These are phyloP conservation scores for Penicillium silybi DNA, from an alignment of 495 filamentous ascomycete genomes.

Conservation along the genomic window DNA sequence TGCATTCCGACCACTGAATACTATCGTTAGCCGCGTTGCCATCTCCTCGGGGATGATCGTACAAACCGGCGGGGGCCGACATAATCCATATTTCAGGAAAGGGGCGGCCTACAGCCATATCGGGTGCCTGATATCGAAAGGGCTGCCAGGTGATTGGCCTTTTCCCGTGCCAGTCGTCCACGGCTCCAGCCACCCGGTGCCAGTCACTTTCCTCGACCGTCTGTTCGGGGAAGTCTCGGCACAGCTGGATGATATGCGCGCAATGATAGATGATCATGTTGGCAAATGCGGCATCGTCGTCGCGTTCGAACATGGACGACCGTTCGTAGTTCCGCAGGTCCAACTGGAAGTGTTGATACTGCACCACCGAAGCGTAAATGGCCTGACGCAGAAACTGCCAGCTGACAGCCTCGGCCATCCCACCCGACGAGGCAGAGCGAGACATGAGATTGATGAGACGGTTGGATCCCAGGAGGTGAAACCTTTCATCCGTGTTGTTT, in stretches of 20 bases:
- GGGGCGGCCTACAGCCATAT: conserved; percentile 21
- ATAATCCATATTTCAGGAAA: conserved; percentile 42
- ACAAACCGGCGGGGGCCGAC: conserved; percentile 33
- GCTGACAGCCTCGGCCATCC: conserved; percentile 38
- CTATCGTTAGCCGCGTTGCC: not conserved
- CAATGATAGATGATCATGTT: conserved; percentile 36
- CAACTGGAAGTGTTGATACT: conserved; percentile 32
- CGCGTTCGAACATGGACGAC: conserved; percentile 31
- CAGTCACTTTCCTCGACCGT: conserved; percentile 22
- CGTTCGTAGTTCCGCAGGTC: conserved; percentile 34
- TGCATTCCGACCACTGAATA: conserved; percentile 35
- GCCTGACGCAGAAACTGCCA: conserved; percentile 42
- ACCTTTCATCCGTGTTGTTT: conserved; percentile 28
- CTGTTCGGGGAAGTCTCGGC: conserved; percentile 14
- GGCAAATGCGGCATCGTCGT: conserved; percentile 33
- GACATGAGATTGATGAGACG: conserved; percentile 36
- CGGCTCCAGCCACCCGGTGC: conserved; percentile 20
- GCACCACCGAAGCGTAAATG: conserved; percentile 38
- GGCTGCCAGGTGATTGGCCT: conserved; percentile 36
- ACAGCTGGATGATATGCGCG: conserved; percentile 34
- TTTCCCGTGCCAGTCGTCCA: conserved; percentile 28
- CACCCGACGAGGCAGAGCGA: conserved; percentile 33
- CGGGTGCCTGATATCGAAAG: conserved; percentile 28
- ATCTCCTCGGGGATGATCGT: not conserved
- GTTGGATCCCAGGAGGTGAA: conserved; percentile 36